Evolutionary conservation across 495 filamentous ascomycete species (phyloP), one percentile per base, ranked within the genome.

Genomic region (Penicillium maclennaniae): DNA sequence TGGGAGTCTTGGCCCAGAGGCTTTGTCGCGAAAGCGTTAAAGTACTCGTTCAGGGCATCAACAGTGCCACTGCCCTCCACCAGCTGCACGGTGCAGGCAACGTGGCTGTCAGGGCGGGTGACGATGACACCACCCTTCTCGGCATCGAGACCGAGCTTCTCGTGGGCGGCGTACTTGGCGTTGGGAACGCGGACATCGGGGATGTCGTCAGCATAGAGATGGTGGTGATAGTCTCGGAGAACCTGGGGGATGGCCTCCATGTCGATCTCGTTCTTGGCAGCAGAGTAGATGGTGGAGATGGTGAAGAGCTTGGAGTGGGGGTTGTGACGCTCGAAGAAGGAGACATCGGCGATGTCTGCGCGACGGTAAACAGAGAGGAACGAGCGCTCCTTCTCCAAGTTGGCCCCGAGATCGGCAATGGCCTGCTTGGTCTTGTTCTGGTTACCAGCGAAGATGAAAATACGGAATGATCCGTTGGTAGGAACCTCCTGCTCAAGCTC

Each of bases 401-500:
- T 76, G 40, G 75, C 67, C 8, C 85, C 84, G 39, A 95, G 75
- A 65, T 91, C 88, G 16, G 73, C 58, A 31, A 95, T 71, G 4
- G 90, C 88, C 49, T 72, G 74, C 50, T 72, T 68, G 16, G 82
- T 86, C 46, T 71, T 69, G 10, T 68, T 56, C 49, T 85, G 87
- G 27, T 79, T 80, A 52, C 91, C 91, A 39, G 82, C 88, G 60
- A 95, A 93, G 55, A 96, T 63, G 62, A 88, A 95, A 61, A 96
- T 79, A 28, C 89, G 82, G 79, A 91, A 95, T 9, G 90, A 83
- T 49, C 91, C 90, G 69, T 95, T 95, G 46, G 89, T 75, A 0
- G 91, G 91, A 45, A 95, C 77, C 54, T 92, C 88, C 69, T 96
- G 90, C 70, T 95, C 91, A 37, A 95, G 72, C 58, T 93, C 87